phyloP scores from a whole-genome alignment of 495 filamentous ascomycete species.

The Hypoxylon crocopeplum region DNA sequence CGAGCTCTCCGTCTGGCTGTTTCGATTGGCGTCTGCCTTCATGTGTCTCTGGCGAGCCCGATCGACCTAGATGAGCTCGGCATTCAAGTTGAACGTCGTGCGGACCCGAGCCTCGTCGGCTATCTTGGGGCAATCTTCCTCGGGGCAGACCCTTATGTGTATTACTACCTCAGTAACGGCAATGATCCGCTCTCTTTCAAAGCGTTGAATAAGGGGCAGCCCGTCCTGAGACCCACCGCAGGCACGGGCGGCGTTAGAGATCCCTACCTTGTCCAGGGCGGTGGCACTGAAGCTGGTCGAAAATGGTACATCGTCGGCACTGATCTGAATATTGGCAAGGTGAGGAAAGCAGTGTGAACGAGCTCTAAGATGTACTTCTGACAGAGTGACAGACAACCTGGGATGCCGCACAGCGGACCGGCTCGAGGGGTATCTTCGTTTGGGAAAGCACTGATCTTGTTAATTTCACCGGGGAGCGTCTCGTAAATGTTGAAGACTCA shows the following conservation, averaged over 20 bases:
- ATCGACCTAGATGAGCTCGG: conserved; percentile 29
- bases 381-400: conserved; percentile 50
- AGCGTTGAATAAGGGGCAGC: conserved; percentile 54
- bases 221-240: conserved; percentile 56
- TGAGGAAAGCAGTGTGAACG: conserved; percentile 18
- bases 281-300: conserved; percentile 53
- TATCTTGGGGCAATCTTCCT: conserved; percentile 63
- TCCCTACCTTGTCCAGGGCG: conserved; percentile 55
- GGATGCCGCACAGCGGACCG: conserved; percentile 58
- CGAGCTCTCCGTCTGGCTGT: conserved; percentile 21
- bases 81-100: conserved; percentile 35
- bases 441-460: conserved; percentile 61
- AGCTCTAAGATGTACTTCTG: background rate
- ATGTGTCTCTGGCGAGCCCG: conserved; percentile 20
- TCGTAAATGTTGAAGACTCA: conserved; percentile 56
- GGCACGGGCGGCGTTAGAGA: conserved; percentile 60
- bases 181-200: conserved; percentile 56
- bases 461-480: conserved; percentile 55
- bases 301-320: conserved; percentile 65
- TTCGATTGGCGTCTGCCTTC: conserved; percentile 13
- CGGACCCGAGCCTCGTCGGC: conserved; percentile 50
- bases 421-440: conserved; percentile 58
- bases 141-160: conserved; percentile 58
- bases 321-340: conserved; percentile 58
- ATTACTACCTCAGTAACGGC: conserved; percentile 61